Evolutionary conservation across 2,329 filamentous ascomycete species (phyloP), one percentile per base, ranked within the genome.

Genomic region (Aspergillus latus): DNA sequence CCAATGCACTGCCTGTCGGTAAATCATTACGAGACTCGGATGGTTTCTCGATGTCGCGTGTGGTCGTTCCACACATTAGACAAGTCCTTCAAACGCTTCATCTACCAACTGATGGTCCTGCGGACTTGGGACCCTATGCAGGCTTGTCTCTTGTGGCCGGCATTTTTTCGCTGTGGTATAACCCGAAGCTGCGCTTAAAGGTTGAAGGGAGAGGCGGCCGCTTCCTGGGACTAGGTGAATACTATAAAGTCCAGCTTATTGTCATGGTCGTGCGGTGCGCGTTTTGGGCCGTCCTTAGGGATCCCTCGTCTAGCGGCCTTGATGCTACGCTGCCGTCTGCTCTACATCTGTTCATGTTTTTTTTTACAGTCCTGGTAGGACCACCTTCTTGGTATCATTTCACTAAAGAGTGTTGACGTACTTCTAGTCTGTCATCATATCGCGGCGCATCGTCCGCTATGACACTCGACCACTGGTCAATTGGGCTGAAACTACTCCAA

Each of bases 91-190:
- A 57, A 43, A 57, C 46, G 5, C 56, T 62, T 29, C 61, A 57
- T 8, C 45, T 73, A 49, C 64, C 68, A 13, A 57, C 56, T 28
- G 59, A 66, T 58, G 74, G 69, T 50, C 65, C 66, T 26, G 48
- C 62, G 21, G 68, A 70, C 42, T 49, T 75, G 53, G 64, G 67
- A 16, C 66, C 70, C 5, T 68, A 68, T 53, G 74, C 73, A 46
- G 70, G 72, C 5, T 48, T 72, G 44, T 64, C 74, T n/a, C 66
- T 81, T 44, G 54, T 76, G n/a, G 62, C 74, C 4, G 76, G 76
- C 10, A 67, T 76, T 43, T 52, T 78, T 28, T 77, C 75, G 5
- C 64, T 78, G 7, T 80, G 78, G 78, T 81, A 77, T 76, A 80
- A 81, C 59, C 78, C 78, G 7, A 75, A 74, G 54, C 64, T 79